These are phyloP conservation scores for Gloeophyllum trabeum DNA, from an alignment of 768 basidiomycete genomes.

Conservation along the genomic window DNA sequence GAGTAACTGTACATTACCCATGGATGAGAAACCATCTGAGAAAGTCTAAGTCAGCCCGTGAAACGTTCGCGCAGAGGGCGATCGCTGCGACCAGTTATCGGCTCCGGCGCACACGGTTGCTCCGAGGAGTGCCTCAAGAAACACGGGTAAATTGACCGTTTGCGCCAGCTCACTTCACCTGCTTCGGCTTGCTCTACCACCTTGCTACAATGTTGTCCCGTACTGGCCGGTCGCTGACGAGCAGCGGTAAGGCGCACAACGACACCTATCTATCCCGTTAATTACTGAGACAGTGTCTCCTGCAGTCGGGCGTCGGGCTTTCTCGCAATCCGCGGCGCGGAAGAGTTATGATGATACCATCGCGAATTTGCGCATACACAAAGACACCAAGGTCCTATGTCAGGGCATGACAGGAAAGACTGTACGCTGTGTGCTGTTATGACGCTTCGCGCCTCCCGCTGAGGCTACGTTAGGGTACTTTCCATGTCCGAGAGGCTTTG, in stretches of 20 bases:
- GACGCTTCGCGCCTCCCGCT: slow-evolving; percentile 3
- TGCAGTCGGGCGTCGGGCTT: slow-evolving; percentile 62
- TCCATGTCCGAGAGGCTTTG: slow-evolving; percentile 89
- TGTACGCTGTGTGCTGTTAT: slow-evolving; percentile 27
- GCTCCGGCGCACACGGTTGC: too few species aligned
- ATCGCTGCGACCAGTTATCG: too few species aligned
- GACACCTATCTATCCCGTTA: not conserved
- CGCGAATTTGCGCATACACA: slow-evolving; percentile 83
- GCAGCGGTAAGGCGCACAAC: slow-evolving; percentile 29
- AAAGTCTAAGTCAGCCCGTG: too few species aligned
- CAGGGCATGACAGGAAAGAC: slow-evolving; percentile 96
- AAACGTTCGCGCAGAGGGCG: too few species aligned
- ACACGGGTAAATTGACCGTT: too few species aligned
- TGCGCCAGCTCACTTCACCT: not conserved
- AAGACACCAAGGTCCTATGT: slow-evolving; percentile 87
- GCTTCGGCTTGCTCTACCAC: slow-evolving; percentile 3
- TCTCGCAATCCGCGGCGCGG: slow-evolving; percentile 68
- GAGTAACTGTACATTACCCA: too few species aligned
- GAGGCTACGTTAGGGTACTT: slow-evolving; percentile 76
- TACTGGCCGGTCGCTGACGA: slow-evolving; percentile 43
- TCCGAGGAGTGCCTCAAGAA: too few species aligned
- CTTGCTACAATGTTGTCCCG: slow-evolving; percentile 42
- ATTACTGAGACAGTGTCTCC: not conserved
- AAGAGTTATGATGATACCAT: slow-evolving; percentile 82
- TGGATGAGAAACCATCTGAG: too few species aligned